These are phyloP conservation scores for Raphanus hybrid DNA, from an alignment of 441 rosid species.

Conservation along the genomic window DNA sequence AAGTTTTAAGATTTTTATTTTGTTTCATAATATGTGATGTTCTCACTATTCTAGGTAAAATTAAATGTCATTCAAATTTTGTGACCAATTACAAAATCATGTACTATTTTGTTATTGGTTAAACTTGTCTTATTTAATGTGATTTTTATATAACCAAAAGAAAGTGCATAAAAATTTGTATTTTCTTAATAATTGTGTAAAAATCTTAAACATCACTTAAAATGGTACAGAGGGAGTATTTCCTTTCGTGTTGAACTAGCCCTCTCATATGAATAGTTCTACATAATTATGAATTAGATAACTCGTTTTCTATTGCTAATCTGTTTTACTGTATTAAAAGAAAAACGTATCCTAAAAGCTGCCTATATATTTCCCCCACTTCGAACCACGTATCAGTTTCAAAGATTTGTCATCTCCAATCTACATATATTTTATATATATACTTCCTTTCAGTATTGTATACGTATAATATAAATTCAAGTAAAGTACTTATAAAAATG, in stretches of 20 bases:
- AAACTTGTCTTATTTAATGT: too few relatives aligned
- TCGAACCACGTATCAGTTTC: slow-evolving; percentile 23
- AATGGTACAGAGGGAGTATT: too few relatives aligned
- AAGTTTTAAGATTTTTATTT: too few relatives aligned
- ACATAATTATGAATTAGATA: slow-evolving; percentile 12
- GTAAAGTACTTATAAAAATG: slow-evolving; percentile 34
- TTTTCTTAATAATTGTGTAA: too few relatives aligned
- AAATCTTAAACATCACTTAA: too few relatives aligned
- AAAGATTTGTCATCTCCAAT: slow-evolving; percentile 27
- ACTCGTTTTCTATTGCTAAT: not conserved
- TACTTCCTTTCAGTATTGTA: slow-evolving; percentile 27
- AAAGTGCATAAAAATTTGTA: too few relatives aligned
- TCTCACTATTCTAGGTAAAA: too few relatives aligned
- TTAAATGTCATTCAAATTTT: too few relatives aligned
- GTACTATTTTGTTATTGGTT: too few relatives aligned
- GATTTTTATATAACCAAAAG: too few relatives aligned
- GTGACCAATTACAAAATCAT: too few relatives aligned
- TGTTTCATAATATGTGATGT: too few relatives aligned
- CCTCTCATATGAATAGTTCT: slow-evolving; percentile 29
- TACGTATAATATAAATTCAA: slow-evolving; percentile 4
- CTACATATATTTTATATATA: slow-evolving; percentile 11
- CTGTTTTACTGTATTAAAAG: not conserved
- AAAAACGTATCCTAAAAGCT: not conserved
- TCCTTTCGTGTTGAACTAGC: slow-evolving; percentile 38
- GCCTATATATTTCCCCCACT: slow-evolving; percentile 34